Conservation (phyloP, 805 yeast species). For the Myxozyma mucilagina region DNA sequence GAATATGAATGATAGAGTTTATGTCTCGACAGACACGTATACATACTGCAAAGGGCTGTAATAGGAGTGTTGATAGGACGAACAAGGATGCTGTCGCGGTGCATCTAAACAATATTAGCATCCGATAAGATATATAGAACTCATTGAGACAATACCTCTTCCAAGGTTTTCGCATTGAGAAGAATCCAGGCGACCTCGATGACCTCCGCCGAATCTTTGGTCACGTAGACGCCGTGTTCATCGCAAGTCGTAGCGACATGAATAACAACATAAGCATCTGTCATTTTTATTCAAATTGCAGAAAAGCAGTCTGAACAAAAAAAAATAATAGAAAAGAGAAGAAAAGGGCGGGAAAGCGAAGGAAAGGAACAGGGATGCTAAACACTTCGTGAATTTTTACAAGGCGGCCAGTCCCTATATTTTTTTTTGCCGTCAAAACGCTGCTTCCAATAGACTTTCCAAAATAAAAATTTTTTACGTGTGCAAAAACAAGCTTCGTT, state of each 20-base stretch:
- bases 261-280: slow-evolving; percentile 60
- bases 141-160: slow-evolving; percentile 35
- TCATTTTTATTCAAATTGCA: slow-evolving; percentile 39
- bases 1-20: not conserved
- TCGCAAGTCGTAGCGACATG: slow-evolving; percentile 68
- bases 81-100: slow-evolving; percentile 51
- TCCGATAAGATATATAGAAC: not conserved
- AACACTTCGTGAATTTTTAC: not conserved
- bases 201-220: slow-evolving; percentile 68
- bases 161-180: slow-evolving; percentile 55
- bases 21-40: not conserved
- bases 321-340: not conserved
- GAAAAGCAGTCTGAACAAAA: not conserved
- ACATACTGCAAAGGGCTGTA: slow-evolving; percentile 47
- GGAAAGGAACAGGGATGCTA: not conserved
- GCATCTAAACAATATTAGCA: slow-evolving; percentile 31
- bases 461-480: too few relatives aligned
- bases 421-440: not conserved
- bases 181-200: slow-evolving; percentile 68
- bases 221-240: slow-evolving; percentile 56
- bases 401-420: not conserved
- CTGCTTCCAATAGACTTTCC: too few relatives aligned
- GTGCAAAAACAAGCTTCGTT: too few relatives aligned
- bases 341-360: not conserved
- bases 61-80: slow-evolving; percentile 67